Conservation (phyloP, 164 flowering plant species). For the Euptelea pleiosperma region DNA sequence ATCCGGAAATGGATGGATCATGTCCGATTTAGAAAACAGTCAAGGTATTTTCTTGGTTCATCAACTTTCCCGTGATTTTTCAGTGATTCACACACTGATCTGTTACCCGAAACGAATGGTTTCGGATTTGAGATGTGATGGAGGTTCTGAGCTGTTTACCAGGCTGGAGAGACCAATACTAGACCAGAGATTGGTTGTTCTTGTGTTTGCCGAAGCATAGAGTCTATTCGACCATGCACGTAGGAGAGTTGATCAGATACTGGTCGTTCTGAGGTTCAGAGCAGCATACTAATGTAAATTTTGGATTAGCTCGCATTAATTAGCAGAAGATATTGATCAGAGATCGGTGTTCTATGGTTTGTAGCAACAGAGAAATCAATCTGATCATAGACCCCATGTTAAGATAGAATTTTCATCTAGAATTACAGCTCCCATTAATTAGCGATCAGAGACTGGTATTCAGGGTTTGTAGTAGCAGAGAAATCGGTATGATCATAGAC, state of each 20-base stretch:
- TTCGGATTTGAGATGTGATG: constrained; percentile 7
- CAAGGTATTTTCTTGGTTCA: neutral
- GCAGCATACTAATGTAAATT: no score
- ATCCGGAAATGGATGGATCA: neutral
- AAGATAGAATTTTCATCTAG: neutral
- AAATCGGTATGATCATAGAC: neutral
- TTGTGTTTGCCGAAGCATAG: neutral
- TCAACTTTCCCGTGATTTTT: neutral
- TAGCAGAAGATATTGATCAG: neutral
- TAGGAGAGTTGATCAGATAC: neutral
- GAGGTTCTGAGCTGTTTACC: constrained; percentile 10
- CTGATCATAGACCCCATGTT: neutral
- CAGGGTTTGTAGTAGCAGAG: neutral
- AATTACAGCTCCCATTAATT: neutral
- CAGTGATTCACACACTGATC: neutral
- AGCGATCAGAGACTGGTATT: neutral
- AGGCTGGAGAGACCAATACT: neutral
- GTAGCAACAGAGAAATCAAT: neutral
- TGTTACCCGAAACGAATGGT: neutral
- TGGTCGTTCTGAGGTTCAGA: neutral
- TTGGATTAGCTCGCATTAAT: no score
- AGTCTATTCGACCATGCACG: no score
- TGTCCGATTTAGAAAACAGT: neutral
- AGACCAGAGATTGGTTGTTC: neutral
- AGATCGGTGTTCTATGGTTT: neutral